These are phyloP conservation scores for Mucor saturninus DNA, from an alignment of 371 early-diverging fungal species.

Conservation along the genomic window DNA sequence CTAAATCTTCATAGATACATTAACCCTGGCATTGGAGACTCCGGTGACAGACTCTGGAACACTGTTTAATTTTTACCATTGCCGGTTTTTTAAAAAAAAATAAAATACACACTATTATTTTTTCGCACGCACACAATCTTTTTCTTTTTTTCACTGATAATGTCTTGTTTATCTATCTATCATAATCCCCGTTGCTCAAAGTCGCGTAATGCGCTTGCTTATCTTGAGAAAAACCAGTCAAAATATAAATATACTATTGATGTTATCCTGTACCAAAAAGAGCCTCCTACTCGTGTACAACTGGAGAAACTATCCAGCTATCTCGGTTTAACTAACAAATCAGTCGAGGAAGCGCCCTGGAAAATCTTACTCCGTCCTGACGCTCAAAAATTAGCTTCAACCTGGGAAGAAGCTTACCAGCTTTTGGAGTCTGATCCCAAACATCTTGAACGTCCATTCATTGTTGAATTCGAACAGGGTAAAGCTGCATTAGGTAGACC, in stretches of 20 bases:
- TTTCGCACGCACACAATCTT: conserved; percentile 3
- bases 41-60: conserved; percentile 76
- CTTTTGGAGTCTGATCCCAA: conserved; percentile 44
- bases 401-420: conserved; percentile 39
- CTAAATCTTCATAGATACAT: conserved; percentile 53
- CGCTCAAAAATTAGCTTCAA: conserved; percentile 28
- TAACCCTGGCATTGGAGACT: conserved; percentile 78
- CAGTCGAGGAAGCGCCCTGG: conserved; percentile 20
- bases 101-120: neutral
- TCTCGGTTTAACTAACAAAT: conserved; percentile 30
- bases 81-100: neutral
- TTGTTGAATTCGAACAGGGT: conserved; percentile 48
- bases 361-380: conserved; percentile 41
- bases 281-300: conserved; percentile 32
- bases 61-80: conserved; percentile 35
- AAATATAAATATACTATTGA: conserved; percentile 34
- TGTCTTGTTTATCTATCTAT: conserved; percentile 31
- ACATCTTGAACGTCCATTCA: conserved; percentile 52
- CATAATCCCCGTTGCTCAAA: conserved; percentile 53
- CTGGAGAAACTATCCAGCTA: conserved; percentile 35
- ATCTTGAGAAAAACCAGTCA: conserved; percentile 36
- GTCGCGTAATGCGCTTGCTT: conserved; percentile 32
- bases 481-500: conserved; percentile 55
- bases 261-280: conserved; percentile 35
- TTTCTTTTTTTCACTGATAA: neutral